A percentile compares a stretch with the other conserved stretches of the same genome.
These are phyloP conservation scores for Phyllosticta capitalensis DNA, from an alignment of 2,329 filamentous ascomycete genomes.

Conservation along the genomic window DNA sequence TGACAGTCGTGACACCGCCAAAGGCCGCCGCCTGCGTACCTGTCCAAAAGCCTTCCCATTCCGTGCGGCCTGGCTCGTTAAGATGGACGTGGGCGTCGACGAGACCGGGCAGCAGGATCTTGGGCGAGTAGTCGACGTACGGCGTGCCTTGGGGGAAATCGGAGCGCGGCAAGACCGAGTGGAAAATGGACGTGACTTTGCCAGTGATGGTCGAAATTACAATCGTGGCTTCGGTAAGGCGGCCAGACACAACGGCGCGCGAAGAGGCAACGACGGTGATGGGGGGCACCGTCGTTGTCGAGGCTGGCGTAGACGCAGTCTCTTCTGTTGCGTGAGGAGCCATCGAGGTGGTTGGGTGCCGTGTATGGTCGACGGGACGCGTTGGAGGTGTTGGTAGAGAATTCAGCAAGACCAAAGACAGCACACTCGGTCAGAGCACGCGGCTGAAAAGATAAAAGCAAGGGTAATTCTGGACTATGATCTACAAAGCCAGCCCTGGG, in stretches of 20 bases:
- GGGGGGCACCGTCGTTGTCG: conserved; percentile 26
- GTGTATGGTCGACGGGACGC: background rate
- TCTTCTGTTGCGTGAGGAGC: conserved; percentile 26
- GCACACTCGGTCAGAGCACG: background rate
- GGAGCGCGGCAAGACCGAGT: conserved; percentile 62
- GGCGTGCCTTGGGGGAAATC: conserved; percentile 62
- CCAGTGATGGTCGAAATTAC: conserved; percentile 68
- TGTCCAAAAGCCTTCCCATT: conserved; percentile 97
- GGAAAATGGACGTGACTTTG: conserved; percentile 70
- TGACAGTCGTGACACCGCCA: conserved; percentile 89
- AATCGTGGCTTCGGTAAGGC: conserved; percentile 74
- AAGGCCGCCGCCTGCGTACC: conserved; percentile 90
- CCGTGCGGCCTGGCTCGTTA: conserved; percentile 90
- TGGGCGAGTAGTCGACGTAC: conserved; percentile 78
- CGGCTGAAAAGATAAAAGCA: background rate
- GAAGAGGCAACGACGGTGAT: conserved; percentile 76
- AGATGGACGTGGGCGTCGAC: conserved; percentile 97
- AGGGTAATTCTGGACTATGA: background rate
- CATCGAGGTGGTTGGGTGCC: conserved; percentile 16
- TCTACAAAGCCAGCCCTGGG: background rate
- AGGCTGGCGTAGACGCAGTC: conserved; percentile 9
- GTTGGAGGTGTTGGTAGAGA: background rate
- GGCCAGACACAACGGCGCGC: conserved; percentile 68
- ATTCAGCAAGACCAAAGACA: background rate
- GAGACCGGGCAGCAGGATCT: conserved; percentile 77